These are phyloP conservation scores for Sarocladium brachiariae DNA, from an alignment of 2,329 filamentous ascomycete species.

Conservation along the genomic window DNA sequence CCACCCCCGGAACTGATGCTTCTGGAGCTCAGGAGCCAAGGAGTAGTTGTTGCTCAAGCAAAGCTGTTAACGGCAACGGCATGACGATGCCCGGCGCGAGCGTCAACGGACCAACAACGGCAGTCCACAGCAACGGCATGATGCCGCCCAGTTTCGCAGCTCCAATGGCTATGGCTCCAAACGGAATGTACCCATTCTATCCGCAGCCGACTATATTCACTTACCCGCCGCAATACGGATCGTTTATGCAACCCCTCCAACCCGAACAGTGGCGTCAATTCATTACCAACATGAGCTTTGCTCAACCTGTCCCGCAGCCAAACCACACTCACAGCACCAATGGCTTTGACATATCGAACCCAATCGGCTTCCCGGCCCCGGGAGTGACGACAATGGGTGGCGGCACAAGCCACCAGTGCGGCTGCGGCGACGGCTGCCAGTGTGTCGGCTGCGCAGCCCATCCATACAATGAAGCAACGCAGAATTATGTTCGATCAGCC, in stretches of 20 bases:
- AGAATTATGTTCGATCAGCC: slow-evolving; percentile 43
- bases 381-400: slow-evolving; percentile 14
- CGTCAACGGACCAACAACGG: not conserved
- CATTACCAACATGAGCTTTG: slow-evolving; percentile 32
- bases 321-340: not conserved
- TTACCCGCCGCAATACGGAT: slow-evolving; percentile 48
- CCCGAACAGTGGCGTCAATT: slow-evolving; percentile 46
- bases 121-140: slow-evolving; percentile 17
- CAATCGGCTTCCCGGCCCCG: not conserved
- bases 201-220: slow-evolving; percentile 41
- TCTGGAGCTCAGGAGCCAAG: not conserved
- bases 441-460: slow-evolving; percentile 63
- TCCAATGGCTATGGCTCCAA: slow-evolving; percentile 22
- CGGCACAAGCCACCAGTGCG: slow-evolving; percentile 41
- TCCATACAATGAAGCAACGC: slow-evolving; percentile 59
- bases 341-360: slow-evolving; percentile 16
- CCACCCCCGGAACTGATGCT: slow-evolving; percentile 1
- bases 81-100: not conserved
- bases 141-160: slow-evolving; percentile 31
- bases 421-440: slow-evolving; percentile 58
- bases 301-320: slow-evolving; percentile 23
- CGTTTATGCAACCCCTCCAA: slow-evolving; percentile 47
- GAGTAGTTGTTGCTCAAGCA: slow-evolving; percentile 28
- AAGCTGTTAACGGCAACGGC: slow-evolving; percentile 9
- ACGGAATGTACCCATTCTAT: slow-evolving; percentile 34